Conservation (phyloP, 2,329 filamentous ascomycete species). For the Helminthosporium solani region DNA sequence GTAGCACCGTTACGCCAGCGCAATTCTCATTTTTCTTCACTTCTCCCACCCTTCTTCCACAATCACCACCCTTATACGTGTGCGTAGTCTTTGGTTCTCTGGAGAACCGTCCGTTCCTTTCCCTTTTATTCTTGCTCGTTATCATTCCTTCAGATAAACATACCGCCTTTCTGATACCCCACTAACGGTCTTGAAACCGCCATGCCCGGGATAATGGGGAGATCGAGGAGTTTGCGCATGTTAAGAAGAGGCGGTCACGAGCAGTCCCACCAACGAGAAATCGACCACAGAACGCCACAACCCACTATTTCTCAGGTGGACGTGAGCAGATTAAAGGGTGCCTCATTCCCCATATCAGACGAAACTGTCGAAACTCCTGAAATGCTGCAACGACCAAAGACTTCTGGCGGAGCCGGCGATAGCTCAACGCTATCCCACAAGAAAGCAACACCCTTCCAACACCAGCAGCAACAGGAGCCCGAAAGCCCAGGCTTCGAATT, state of each 20-base stretch:
- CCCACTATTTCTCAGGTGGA: slow-evolving; percentile 24
- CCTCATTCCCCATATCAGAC: slow-evolving; percentile 28
- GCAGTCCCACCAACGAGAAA: slow-evolving; percentile 30
- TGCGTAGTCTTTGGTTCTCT: slow-evolving; percentile 34
- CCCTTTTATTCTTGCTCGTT: slow-evolving; percentile 18
- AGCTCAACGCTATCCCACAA: slow-evolving; percentile 38
- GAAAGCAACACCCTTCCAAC: slow-evolving; percentile 33
- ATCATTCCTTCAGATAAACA: neutral
- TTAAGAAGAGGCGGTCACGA: slow-evolving; percentile 36
- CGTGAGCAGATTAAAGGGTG: slow-evolving; percentile 35
- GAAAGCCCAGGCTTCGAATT: slow-evolving; percentile 28
- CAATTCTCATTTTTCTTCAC: slow-evolving; percentile 19
- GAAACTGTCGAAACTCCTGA: slow-evolving; percentile 30
- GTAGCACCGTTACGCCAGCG: slow-evolving; percentile 21
- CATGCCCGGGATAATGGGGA: slow-evolving; percentile 41
- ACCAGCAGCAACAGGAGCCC: slow-evolving; percentile 3
- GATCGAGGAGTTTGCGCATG: slow-evolving; percentile 42
- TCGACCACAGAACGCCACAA: slow-evolving; percentile 23
- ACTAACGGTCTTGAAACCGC: slow-evolving; percentile 40
- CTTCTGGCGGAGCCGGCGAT: slow-evolving; percentile 36
- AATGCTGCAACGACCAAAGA: slow-evolving; percentile 35
- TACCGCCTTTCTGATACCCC: slow-evolving; percentile 23
- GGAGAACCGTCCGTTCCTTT: slow-evolving; percentile 45
- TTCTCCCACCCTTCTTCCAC: slow-evolving; percentile 19
- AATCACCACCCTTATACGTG: slow-evolving; percentile 17